Conservation (phyloP, 1,284 basidiomycete genomes). For the Singerocomus inundabilis region DNA sequence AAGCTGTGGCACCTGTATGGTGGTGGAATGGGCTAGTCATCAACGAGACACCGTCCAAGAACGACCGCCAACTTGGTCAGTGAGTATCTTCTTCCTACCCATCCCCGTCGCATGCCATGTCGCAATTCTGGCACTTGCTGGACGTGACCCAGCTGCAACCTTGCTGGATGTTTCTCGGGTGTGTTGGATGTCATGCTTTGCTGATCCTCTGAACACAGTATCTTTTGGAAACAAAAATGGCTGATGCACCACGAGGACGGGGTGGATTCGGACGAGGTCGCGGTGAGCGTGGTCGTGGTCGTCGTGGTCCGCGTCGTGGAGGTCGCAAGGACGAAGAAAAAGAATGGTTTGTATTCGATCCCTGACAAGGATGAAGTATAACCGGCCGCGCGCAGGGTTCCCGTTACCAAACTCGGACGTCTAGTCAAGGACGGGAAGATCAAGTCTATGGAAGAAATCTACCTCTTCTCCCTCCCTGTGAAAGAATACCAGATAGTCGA, state of each 20-base stretch:
- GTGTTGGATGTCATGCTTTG: constrained; percentile 20
- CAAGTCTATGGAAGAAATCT: constrained; percentile 99
- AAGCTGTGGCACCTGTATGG: constrained; percentile 8
- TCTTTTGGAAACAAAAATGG: constrained; percentile 49
- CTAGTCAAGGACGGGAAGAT: constrained; percentile 99
- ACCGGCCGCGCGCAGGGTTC: constrained; percentile 60
- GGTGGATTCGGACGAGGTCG: constrained; percentile 90
- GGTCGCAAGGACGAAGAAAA: constrained; percentile 99
- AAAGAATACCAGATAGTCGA: constrained; percentile 99
- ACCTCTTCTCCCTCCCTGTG: constrained; percentile 99
- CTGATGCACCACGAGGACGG: constrained; percentile 78
- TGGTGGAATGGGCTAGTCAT: background rate
- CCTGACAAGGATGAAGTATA: constrained; percentile 3
- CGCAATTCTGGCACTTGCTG: constrained; percentile 1
- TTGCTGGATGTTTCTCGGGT: constrained; percentile 28
- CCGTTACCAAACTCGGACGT: constrained; percentile 99
- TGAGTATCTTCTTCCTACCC: constrained; percentile 33
- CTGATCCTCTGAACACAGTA: constrained; percentile 27
- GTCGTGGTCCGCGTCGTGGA: constrained; percentile 91
- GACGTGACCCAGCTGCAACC: background rate
- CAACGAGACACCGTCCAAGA: constrained; percentile 11
- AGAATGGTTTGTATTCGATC: constrained; percentile 78
- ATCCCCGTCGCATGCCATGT: background rate
- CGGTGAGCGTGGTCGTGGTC: constrained; percentile 80
- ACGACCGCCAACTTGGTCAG: constrained; percentile 28